Evolutionary conservation across 148 eudicot species (phyloP).

Genomic region (Spergularia bocconei): DNA sequence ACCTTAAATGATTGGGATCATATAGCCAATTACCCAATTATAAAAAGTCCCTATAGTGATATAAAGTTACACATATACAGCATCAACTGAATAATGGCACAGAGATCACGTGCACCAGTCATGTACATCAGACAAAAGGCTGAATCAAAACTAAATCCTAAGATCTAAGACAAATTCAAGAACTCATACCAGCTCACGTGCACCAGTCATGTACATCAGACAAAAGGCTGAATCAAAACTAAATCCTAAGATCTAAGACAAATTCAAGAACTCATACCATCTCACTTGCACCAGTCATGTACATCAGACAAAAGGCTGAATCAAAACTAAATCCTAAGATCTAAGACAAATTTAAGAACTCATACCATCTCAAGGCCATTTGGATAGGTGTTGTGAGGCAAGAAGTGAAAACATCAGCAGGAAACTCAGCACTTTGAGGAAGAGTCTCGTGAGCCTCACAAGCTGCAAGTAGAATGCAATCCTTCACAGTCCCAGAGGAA

Average conservation of each 20-base stretch:
- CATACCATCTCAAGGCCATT: conserved; percentile 96
- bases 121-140: background rate
- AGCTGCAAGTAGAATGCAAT: conserved; percentile 94
- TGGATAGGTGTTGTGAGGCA: conserved; percentile 97
- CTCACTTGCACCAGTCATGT: background rate
- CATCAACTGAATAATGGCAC: background rate
- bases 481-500: conserved; percentile 64
- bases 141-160: background rate
- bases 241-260: background rate
- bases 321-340: background rate
- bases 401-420: conserved; percentile 95
- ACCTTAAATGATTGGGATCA: background rate
- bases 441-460: conserved; percentile 95
- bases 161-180: background rate
- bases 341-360: background rate
- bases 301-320: background rate
- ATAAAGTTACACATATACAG: background rate
- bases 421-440: conserved; percentile 96
- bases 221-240: background rate
- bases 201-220: conserved; percentile 1
- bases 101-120: background rate
- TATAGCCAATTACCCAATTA: background rate
- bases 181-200: background rate
- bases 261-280: background rate
- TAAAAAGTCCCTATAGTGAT: background rate